Percentiles rank a stretch among this genome's conserved stretches.
Evolutionary conservation across 176 grass and related monocot genomes (phyloP).

Genomic region (Microstegium vimineum): DNA sequence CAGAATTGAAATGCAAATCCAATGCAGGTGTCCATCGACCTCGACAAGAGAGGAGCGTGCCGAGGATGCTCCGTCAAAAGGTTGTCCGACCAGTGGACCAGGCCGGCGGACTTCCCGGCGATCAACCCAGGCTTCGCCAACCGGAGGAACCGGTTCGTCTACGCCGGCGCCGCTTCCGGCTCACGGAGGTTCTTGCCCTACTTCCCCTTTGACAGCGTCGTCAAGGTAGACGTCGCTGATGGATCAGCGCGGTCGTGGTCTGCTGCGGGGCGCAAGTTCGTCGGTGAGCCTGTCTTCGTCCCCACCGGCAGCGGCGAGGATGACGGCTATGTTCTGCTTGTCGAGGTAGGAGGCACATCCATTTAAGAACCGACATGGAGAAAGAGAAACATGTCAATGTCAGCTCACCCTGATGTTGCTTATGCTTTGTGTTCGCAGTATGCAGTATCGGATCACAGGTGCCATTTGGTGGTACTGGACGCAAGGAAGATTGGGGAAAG

Average conservation of each 20-base stretch:
- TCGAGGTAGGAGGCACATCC: constrained; percentile 49
- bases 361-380: background rate
- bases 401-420: background rate
- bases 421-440: constrained; percentile 60
- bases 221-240: constrained; percentile 51
- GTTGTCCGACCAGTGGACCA: constrained; percentile 54
- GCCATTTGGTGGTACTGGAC: constrained; percentile 70
- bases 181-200: constrained; percentile 57
- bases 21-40: constrained; percentile 56
- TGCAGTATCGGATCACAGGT: constrained; percentile 63
- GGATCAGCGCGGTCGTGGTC: constrained; percentile 48
- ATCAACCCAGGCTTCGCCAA: constrained; percentile 66
- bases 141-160: constrained; percentile 61
- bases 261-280: constrained; percentile 45
- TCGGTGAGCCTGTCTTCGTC: constrained; percentile 82
- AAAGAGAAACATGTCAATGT: no score
- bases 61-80: constrained; percentile 38
- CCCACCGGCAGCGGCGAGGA: constrained; percentile 46
- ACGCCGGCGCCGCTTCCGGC: constrained; percentile 47
- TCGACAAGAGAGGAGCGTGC: constrained; percentile 54
- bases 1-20: no score
- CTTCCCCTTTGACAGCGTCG: constrained; percentile 80
- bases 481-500: constrained; percentile 69
- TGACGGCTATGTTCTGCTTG: constrained; percentile 79
- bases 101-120: constrained; percentile 61